Evolutionary conservation across 2,329 filamentous ascomycete genomes (phyloP).

Genomic region (Ophidiomyces ophidiicola): DNA sequence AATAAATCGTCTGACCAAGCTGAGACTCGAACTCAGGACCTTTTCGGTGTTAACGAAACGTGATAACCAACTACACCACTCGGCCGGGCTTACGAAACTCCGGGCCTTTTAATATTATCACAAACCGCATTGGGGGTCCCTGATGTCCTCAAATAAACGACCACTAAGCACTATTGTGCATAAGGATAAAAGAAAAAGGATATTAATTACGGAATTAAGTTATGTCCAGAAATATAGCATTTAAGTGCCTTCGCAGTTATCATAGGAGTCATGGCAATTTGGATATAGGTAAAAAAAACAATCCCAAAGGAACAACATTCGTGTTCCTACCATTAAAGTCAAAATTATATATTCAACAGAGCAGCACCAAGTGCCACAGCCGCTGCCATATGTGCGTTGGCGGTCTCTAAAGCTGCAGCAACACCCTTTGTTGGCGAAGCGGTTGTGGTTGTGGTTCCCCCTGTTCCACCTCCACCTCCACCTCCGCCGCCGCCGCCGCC

Average conservation of each 20-base stretch:
- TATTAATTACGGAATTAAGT: no score
- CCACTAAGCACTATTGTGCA: no score
- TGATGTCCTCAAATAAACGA: no score
- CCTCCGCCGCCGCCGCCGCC: conserved; percentile 14
- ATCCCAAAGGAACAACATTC: not conserved
- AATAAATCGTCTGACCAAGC: conserved; percentile 13
- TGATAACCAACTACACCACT: conserved; percentile 15
- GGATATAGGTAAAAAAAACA: not conserved
- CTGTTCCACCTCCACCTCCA: not conserved
- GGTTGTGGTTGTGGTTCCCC: conserved; percentile 5
- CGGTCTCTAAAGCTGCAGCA: conserved; percentile 25
- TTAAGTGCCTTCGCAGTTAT: no score
- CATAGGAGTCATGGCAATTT: no score
- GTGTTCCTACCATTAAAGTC: not conserved
- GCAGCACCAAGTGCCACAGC: conserved; percentile 36
- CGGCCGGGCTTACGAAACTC: conserved; percentile 2
- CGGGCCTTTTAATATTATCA: no score
- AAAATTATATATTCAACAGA: conserved; percentile 9
- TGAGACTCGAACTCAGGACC: conserved; percentile 16
- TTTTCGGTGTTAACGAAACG: conserved; percentile 15
- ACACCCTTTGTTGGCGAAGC: conserved; percentile 15
- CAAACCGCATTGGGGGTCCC: no score
- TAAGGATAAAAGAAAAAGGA: no score
- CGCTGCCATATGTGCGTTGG: conserved; percentile 35
- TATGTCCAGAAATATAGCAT: no score